These are phyloP conservation scores for Penicillium decumbens DNA, from an alignment of 2,329 filamentous ascomycete genomes.

Conservation along the genomic window DNA sequence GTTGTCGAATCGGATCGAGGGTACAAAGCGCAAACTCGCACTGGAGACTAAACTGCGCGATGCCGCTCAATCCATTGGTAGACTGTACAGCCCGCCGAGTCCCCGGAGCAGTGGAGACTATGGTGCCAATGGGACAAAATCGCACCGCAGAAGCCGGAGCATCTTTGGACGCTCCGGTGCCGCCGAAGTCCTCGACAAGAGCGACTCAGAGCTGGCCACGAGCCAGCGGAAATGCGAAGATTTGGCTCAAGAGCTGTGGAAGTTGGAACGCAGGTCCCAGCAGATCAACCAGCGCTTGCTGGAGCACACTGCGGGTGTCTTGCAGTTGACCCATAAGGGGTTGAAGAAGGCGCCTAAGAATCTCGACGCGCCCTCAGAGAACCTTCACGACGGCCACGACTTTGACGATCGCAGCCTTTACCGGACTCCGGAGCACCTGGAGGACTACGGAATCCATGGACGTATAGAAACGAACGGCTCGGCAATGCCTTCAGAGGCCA, in stretches of 20 bases:
- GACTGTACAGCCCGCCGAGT: slow-evolving; percentile 67
- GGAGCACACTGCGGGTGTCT: slow-evolving; percentile 85
- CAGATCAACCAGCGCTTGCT: slow-evolving; percentile 70
- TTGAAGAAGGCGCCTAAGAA: slow-evolving; percentile 56
- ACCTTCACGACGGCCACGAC: slow-evolving; percentile 62
- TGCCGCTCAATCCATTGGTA: slow-evolving; percentile 79
- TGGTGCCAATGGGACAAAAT: slow-evolving; percentile 37
- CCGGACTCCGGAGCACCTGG: slow-evolving; percentile 61
- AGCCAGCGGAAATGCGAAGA: slow-evolving; percentile 82
- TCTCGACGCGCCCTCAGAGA: slow-evolving; percentile 65
- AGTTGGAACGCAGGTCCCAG: slow-evolving; percentile 70
- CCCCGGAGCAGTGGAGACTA: slow-evolving; percentile 48
- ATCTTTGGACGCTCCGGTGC: slow-evolving; percentile 46
- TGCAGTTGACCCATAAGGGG: slow-evolving; percentile 82
- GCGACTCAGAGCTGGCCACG: slow-evolving; percentile 68
- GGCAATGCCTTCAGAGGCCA: slow-evolving; percentile 40
- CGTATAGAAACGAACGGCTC: slow-evolving; percentile 16
- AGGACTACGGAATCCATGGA: slow-evolving; percentile 41
- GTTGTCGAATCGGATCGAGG: slow-evolving; percentile 71
- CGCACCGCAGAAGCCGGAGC: slow-evolving; percentile 50
- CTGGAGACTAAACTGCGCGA: slow-evolving; percentile 93
- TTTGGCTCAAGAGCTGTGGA: slow-evolving; percentile 72
- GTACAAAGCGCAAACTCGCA: slow-evolving; percentile 73
- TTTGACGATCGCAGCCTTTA: slow-evolving; percentile 78
- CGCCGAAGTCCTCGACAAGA: slow-evolving; percentile 45